phyloP scores from a whole-genome alignment of 805 yeast genomes.

The Kuraishia ogatae region DNA sequence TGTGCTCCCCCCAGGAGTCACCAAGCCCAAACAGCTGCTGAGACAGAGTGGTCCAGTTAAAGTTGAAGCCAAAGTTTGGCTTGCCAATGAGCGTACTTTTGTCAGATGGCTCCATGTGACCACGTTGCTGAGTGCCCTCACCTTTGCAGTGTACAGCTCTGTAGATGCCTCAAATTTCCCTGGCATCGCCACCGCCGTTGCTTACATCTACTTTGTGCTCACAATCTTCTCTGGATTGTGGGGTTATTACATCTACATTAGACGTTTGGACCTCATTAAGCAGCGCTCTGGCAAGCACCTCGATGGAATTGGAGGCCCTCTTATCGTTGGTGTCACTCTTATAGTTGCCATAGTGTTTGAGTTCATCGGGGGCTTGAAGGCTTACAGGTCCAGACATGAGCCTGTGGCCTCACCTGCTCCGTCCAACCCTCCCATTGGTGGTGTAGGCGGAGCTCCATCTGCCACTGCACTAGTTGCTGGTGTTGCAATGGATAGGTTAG shows the following conservation, averaged over 20 bases:
- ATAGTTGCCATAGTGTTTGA: conserved; percentile 59
- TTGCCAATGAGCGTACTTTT: conserved; percentile 96
- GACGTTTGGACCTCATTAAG: conserved; percentile 63
- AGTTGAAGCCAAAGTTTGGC: conserved; percentile 97
- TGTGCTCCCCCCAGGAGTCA: conserved; percentile 81
- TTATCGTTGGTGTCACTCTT: conserved; percentile 66
- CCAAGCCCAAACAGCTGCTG: conserved; percentile 67
- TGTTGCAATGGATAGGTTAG: neutral
- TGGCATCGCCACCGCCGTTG: conserved; percentile 56
- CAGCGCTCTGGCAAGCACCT: conserved; percentile 81
- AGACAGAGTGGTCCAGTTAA: conserved; percentile 88
- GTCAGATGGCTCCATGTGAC: conserved; percentile 92
- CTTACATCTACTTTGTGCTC: conserved; percentile 71
- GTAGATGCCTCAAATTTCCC: conserved; percentile 59
- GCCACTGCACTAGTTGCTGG: neutral
- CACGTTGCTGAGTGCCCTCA: conserved; percentile 72
- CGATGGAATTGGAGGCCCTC: conserved; percentile 86
- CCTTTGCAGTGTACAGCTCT: conserved; percentile 77
- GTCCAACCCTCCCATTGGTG: neutral
- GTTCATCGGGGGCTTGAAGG: conserved; percentile 56
- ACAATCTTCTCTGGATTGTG: conserved; percentile 80
- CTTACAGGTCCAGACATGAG: conserved; percentile 15
- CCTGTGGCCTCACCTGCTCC: neutral
- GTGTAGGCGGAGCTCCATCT: neutral
- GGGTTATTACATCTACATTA: conserved; percentile 77